Evolutionary conservation across 176 grass and related monocot genomes (phyloP), one percentile per base, ranked within the genome.

Genomic region (Oryza longistaminata): DNA sequence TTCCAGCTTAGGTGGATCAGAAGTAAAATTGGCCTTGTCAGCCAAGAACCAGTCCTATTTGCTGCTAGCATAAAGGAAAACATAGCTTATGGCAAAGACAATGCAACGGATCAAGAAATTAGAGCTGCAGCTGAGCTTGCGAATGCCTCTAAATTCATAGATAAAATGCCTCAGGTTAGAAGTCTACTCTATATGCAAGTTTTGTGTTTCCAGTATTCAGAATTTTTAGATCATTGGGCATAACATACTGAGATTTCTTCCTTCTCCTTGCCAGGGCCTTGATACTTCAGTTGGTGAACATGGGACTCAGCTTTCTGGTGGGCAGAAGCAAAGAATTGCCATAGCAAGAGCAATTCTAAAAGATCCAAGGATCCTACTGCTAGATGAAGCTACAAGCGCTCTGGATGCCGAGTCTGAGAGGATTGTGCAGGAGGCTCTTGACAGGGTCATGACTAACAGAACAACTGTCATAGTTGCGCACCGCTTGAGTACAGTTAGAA

Each of bases 251-350:
- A 86, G 7, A 71, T 77, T 24, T 58, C 22, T 81, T 82, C 31
- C 50, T 11, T 44, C 48, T 71, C 58, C 58, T 8, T 58, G 5
- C 40, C 78, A 97, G 94, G 94, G 92, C 15, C 85, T 97, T 83
- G 94, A 97, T 33, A 92, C 94, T n/a, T 75, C 88, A 22, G 94
- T 92, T 85, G 94, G 92, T 73, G 87, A 94, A 70, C 91, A 97
- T 74, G 94, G 94, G 66, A 92, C 92, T 60, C 94, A 94, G 53
- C 73, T 97, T 78, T 97, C 94, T 64, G 94, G 94, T 70, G 94
- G 94, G 42, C 94, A 97, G 82, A 97, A 97, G 81, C 94, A 97
- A 84, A 97, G 94, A 84, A 92, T 97, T 88, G 94, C 94, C 68
- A 97, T 97, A 7, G 94, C 94, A 22, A 94, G 94, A 83, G 94